Conservation (phyloP, 78 protist species). For the slime mould (Dictyostelium discoideum) region dicty_2.7 NC_007088.5:3834001-3834500, state of each 20-base stretch:
- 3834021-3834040: conserved; percentile 22
- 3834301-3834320: conserved; percentile 26
- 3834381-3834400: neutral
- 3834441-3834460: neutral
- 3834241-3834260: conserved; percentile 19
- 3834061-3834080: neutral
- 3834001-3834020: conserved; percentile 1
- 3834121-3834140: no score
- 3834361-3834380: neutral
- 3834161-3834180: no score
- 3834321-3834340: neutral
- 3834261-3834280: neutral
- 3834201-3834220: neutral
- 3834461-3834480: neutral
- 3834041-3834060: conserved; percentile 23
- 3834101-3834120: neutral
- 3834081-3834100: conserved; percentile 29
- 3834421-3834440: neutral
- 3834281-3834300: conserved; percentile 72
- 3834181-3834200: neutral
- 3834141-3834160: neutral
- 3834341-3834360: neutral
- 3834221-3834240: neutral
- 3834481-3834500: neutral
- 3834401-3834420: neutral